Base-by-base conservation (phyloP, 1,284 basidiomycete species). In the Boletus chippewaensis region DNA sequence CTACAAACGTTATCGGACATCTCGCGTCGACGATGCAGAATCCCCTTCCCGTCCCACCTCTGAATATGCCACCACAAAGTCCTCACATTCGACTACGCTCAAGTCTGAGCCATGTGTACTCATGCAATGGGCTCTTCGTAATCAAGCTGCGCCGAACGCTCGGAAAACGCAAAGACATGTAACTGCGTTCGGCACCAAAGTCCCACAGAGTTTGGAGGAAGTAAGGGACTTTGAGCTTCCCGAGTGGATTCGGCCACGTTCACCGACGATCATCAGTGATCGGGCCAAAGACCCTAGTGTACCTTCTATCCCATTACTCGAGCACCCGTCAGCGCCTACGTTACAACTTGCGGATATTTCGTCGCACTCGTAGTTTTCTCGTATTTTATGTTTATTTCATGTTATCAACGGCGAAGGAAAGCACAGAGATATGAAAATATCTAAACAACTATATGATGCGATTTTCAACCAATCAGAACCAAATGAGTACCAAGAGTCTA, bases 151-250 rank as follows among this genome's bases (percentile, higher is more conserved):
- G 28, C 74, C 71, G 6, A 71, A 66, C 13, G 69, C 70, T 24
- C 70, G 77, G 47, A 80, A 77, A 61, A 76, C 77, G 2, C 74
- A 75, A 59, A 71, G 81, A 49, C 72, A 77, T 52, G 66, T 74
- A 40, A 74, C 70, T 28, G 79, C 81, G 15, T 84, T 84, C 59
- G 82, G 83, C 1, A 69, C 70, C 40, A 74, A 74, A 47, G 69
- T 79, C 7, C 77, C 79, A 2, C 63, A 57, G 0, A 73, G 70
- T 47, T 55, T 78, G 46, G 77, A 78, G 57, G 67, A 71, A 51
- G 60, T 73, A 28, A 66, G 69, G 52, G 76, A 79, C 52, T 80
- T 76, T 54, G 69, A 74, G 59, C 63, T 78, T 46, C 78, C 78
- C 0, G 53, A 63, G 32, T 79, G 74, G 74, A 64, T 77, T 51